Conservation (phyloP, 306 rosid species). For the Ormosia semicastrata region DNA sequence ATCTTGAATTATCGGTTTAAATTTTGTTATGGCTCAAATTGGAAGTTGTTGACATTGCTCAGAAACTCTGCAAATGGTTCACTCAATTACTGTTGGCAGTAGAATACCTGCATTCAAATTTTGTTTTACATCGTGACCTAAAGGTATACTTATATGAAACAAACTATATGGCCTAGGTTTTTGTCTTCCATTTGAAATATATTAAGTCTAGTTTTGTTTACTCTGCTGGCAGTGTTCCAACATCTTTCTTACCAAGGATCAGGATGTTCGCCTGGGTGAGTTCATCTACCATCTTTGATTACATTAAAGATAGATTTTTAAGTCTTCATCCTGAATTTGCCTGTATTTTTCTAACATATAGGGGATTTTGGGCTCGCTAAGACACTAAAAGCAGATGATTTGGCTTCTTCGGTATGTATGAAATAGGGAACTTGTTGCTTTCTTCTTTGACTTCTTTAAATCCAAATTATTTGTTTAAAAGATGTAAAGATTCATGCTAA, state of each 20-base stretch:
- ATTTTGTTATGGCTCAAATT: constrained; percentile 28
- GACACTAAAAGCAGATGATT: constrained; percentile 93
- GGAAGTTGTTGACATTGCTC: constrained; percentile 39
- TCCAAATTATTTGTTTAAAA: not conserved
- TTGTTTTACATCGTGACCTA: constrained; percentile 92
- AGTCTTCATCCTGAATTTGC: constrained; percentile 25
- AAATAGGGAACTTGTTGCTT: constrained; percentile 9
- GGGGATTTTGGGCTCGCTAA: constrained; percentile 99
- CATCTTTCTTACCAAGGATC: constrained; percentile 96
- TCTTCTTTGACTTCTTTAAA: not conserved
- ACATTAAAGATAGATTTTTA: not conserved
- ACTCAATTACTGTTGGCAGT: constrained; percentile 92
- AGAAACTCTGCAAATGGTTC: constrained; percentile 99
- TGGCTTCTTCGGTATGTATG: constrained; percentile 93
- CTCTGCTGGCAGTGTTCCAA: constrained; percentile 82
- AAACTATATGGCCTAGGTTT: not conserved
- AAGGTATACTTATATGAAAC: constrained; percentile 52
- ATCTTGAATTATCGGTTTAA: constrained; percentile 9
- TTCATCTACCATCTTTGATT: constrained; percentile 24
- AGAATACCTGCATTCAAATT: constrained; percentile 88
- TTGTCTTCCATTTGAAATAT: not conserved
- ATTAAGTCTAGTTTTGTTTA: constrained; percentile 28
- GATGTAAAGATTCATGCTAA: not conserved
- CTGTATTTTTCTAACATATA: constrained; percentile 35
- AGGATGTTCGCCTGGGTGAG: constrained; percentile 95